phyloP scores from a whole-genome alignment of 192 early-diverging fungal genomes.

The Entomortierella beljakovae region DNA sequence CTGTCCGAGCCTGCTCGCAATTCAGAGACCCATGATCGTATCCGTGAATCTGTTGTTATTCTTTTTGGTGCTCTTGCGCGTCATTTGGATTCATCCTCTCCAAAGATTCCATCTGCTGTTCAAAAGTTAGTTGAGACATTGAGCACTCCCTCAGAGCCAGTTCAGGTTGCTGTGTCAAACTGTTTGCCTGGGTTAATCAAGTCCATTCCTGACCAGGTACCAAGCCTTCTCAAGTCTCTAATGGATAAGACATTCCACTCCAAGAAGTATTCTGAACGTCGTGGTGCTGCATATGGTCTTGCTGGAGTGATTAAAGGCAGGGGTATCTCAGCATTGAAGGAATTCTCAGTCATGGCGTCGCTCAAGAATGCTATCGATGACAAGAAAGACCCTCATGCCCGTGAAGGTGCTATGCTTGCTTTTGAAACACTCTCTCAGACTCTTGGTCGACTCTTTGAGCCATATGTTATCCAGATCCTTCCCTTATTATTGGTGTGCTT shows the following conservation, averaged over 20 bases:
- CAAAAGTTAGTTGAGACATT: constrained; percentile 91
- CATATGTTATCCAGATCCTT: constrained; percentile 94
- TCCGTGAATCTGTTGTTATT: constrained; percentile 93
- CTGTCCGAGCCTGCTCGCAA: constrained; percentile 77
- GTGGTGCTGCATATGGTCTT: constrained; percentile 96
- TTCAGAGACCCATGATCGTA: constrained; percentile 83
- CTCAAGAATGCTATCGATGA: constrained; percentile 87
- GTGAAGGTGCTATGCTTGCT: constrained; percentile 95
- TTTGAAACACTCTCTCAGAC: constrained; percentile 89
- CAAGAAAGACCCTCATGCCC: constrained; percentile 76
- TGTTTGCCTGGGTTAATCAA: constrained; percentile 95
- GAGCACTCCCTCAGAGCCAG: constrained; percentile 92
- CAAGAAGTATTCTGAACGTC: constrained; percentile 85
- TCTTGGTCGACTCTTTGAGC: constrained; percentile 95
- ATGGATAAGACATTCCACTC: constrained; percentile 77
- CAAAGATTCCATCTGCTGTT: constrained; percentile 83
- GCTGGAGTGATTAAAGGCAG: constrained; percentile 94
- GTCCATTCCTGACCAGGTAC: constrained; percentile 69
- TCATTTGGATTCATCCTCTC: constrained; percentile 80
- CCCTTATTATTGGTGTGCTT: constrained; percentile 90
- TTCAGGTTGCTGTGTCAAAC: constrained; percentile 93
- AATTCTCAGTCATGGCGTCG: constrained; percentile 80
- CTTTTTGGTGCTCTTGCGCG: constrained; percentile 91
- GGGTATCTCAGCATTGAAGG: constrained; percentile 89
- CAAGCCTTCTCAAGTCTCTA: constrained; percentile 69